Evolutionary conservation across 2,329 filamentous ascomycete genomes (phyloP).

Genomic region (Colletotrichum spaethianum): DNA sequence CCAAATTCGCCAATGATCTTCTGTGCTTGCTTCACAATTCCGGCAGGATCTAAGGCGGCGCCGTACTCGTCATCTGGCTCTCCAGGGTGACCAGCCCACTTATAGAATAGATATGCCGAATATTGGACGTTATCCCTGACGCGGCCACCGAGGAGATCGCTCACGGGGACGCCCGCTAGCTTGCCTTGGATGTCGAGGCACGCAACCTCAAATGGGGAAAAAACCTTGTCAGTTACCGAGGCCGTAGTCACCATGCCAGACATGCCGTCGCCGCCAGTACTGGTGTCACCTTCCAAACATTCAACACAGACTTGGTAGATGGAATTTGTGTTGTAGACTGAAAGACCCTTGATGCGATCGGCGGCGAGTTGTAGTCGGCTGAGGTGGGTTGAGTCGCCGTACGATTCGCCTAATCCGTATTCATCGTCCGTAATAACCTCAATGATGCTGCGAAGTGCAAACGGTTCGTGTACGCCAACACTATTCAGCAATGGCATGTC

Average conservation of each 20-base stretch:
- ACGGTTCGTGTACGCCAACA: slow-evolving; percentile 60
- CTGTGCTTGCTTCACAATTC: slow-evolving; percentile 52
- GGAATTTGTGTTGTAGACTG: slow-evolving; percentile 78
- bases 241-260: slow-evolving; percentile 61
- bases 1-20: slow-evolving; percentile 59
- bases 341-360: slow-evolving; percentile 45
- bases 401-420: slow-evolving; percentile 58
- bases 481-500: slow-evolving; percentile 61
- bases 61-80: slow-evolving; percentile 57
- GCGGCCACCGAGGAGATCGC: slow-evolving; percentile 56
- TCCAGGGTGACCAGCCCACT: slow-evolving; percentile 58
- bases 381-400: slow-evolving; percentile 56
- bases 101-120: slow-evolving; percentile 61
- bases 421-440: slow-evolving; percentile 52
- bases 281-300: slow-evolving; percentile 63
- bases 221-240: slow-evolving; percentile 57
- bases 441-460: slow-evolving; percentile 58
- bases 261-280: slow-evolving; percentile 75
- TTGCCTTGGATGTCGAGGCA: slow-evolving; percentile 60
- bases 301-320: slow-evolving; percentile 88
- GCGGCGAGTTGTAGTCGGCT: slow-evolving; percentile 51
- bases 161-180: slow-evolving; percentile 55
- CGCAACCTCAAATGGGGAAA: slow-evolving; percentile 59
- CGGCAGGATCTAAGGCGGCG: slow-evolving; percentile 52
- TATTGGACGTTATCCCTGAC: slow-evolving; percentile 57